phyloP scores from a whole-genome alignment of 2,329 filamentous ascomycete genomes.

The Microcyclosporella mali region DNA sequence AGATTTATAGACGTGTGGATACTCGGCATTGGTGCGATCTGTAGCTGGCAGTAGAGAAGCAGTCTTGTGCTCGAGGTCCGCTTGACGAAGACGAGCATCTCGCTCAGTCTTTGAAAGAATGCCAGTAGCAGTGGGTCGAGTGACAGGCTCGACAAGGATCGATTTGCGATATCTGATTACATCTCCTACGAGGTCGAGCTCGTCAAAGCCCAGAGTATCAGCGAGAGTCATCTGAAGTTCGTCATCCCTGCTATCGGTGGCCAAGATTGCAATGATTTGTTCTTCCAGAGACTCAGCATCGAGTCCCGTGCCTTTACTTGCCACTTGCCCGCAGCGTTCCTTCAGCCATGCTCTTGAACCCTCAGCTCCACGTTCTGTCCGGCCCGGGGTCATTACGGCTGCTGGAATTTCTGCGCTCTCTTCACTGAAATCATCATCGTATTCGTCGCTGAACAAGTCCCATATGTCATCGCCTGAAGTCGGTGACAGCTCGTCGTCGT shows the following conservation, averaged over 20 bases:
- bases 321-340: constrained; percentile 60
- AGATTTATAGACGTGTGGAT: constrained; percentile 87
- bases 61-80: constrained; percentile 79
- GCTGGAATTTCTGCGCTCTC: constrained; percentile 50
- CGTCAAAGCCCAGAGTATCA: constrained; percentile 86
- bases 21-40: constrained; percentile 63
- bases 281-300: constrained; percentile 64
- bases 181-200: constrained; percentile 87
- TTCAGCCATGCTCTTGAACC: constrained; percentile 58
- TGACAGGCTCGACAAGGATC: constrained; percentile 45
- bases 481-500: constrained; percentile 57
- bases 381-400: constrained; percentile 41
- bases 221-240: constrained; percentile 86
- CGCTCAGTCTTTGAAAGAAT: constrained; percentile 72
- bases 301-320: constrained; percentile 59
- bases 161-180: constrained; percentile 71
- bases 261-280: constrained; percentile 69
- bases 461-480: constrained; percentile 75
- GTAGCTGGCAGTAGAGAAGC: constrained; percentile 64
- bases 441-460: constrained; percentile 82
- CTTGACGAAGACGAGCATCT: constrained; percentile 67
- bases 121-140: constrained; percentile 37
- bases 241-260: constrained; percentile 64
- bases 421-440: constrained; percentile 61
- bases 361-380: constrained; percentile 6